Percentiles rank a stretch among this genome's conserved stretches.
phyloP scores from a whole-genome alignment of 257 asterid genomes.

The Solanum piurae region DNA sequence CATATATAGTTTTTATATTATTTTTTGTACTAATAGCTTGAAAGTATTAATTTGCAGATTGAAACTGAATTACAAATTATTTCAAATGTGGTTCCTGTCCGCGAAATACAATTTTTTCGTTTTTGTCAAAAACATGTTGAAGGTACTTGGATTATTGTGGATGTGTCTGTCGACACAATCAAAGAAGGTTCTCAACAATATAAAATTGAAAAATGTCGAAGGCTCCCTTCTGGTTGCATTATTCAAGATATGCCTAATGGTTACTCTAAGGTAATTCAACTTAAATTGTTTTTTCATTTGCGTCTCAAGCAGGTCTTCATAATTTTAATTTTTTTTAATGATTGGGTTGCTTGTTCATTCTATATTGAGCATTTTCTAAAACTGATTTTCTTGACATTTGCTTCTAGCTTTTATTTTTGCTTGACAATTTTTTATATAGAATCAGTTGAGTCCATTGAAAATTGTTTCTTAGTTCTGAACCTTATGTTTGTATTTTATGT shows the following conservation, averaged over 20 bases:
- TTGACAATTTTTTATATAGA: too few relatives aligned
- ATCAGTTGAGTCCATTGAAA: too few relatives aligned
- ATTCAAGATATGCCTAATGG: constrained; percentile 59
- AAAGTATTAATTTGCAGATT: too few relatives aligned
- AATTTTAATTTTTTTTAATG: not conserved
- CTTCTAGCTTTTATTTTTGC: too few relatives aligned
- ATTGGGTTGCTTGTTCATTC: not conserved
- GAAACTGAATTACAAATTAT: too few relatives aligned
- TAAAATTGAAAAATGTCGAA: constrained; percentile 28
- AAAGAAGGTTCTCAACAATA: constrained; percentile 23
- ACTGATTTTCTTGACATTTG: too few relatives aligned
- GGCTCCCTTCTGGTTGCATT: constrained; percentile 83
- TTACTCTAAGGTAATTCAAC: constrained; percentile 48
- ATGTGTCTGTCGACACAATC: constrained; percentile 45
- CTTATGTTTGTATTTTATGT: too few relatives aligned
- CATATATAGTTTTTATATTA: too few relatives aligned
- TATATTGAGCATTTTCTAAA: not conserved
- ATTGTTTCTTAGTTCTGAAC: too few relatives aligned
- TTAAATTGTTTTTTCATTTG: not conserved
- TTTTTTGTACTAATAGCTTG: too few relatives aligned
- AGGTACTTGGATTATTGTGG: constrained; percentile 73
- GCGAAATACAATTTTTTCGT: constrained; percentile 53
- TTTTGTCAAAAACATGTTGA: constrained; percentile 66
- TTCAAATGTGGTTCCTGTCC: constrained; percentile 31
- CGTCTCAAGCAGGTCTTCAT: not conserved